Evolutionary conservation across 306 rosid species (phyloP), one percentile per base, ranked within the genome.

Genomic region (Dalbergia oliveri): DNA sequence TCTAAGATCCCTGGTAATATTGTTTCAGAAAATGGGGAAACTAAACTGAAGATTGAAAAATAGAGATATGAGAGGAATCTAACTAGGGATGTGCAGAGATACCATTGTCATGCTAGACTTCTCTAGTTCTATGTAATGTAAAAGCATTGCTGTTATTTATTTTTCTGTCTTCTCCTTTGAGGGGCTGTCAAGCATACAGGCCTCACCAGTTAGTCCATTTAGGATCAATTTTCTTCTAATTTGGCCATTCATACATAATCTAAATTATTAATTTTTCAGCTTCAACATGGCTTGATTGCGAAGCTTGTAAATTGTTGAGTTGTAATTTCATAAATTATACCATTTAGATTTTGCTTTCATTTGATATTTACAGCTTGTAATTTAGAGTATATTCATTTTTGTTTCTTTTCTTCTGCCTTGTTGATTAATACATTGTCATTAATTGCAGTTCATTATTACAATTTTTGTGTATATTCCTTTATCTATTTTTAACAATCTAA

Each of bases 251-350:
- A 81, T 86, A 83, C 76, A 88, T 76, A 73, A 73, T 87, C 76
- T 85, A 84, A 89, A 70, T 75, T 88, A 70, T 75, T 88, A 85
- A 87, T 49, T 72, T 88, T 86, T 79, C 72, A 80, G 86, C 87
- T 79, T 80, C 85, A 82, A 83, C 82, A 75, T 87, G 81, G 88
- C 87, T 82, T 31, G 87, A 69, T 80, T 13, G 79, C 81, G 75
- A 77, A 70, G 79, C 78, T 86, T 94, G 97, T 90, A 92, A 84
- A 88, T 84, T 89, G 87, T 85, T 79, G 88, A 83, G 87, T 82
- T 86, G 89, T 87, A 82, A 84, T 84, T 84, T 82, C 81, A 43
- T 78, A 76, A 70, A 80, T 50, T 85, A 47, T 73, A 58, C 62
- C 83, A 72, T 64, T 86, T 81, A 79, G 61, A 53, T 69, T 68